These are phyloP conservation scores for Clitopilus passeckerianus DNA, from an alignment of 768 basidiomycete genomes.

Conservation along the genomic window DNA sequence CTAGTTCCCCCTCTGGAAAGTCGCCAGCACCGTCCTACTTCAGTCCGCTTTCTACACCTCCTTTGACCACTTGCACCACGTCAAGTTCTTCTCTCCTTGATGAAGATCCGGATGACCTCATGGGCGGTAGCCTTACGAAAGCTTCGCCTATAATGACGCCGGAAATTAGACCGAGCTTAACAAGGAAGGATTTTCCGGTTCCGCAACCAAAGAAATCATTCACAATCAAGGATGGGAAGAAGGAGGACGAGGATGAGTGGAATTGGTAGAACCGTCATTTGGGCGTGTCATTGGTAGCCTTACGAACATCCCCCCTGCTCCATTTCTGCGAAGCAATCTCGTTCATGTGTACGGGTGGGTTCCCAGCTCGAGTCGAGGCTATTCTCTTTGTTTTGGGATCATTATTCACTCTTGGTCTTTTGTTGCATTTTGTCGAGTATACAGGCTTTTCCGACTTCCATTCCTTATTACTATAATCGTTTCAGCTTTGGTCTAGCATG, in stretches of 20 bases:
- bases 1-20: constrained; percentile 14
- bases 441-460: neutral
- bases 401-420: neutral
- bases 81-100: constrained; percentile 29
- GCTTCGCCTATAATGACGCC: constrained; percentile 27
- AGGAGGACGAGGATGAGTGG: constrained; percentile 8
- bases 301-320: neutral
- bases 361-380: no score
- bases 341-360: no score
- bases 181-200: neutral
- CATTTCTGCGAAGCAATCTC: no score
- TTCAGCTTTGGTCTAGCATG: neutral
- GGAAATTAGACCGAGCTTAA: constrained; percentile 9
- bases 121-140: constrained; percentile 8
- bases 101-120: constrained; percentile 28
- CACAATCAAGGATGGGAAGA: neutral
- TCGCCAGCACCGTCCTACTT: constrained; percentile 12
- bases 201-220: neutral
- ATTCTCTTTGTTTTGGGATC: neutral
- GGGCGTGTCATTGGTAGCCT: neutral
- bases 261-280: neutral
- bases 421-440: neutral
- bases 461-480: neutral
- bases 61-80: constrained; percentile 8
- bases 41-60: constrained; percentile 12